A percentile compares a stretch with the other conserved stretches of the same genome.
Evolutionary conservation across 257 asterid species (phyloP).

Genomic region (Rubia yunnanensis): DNA sequence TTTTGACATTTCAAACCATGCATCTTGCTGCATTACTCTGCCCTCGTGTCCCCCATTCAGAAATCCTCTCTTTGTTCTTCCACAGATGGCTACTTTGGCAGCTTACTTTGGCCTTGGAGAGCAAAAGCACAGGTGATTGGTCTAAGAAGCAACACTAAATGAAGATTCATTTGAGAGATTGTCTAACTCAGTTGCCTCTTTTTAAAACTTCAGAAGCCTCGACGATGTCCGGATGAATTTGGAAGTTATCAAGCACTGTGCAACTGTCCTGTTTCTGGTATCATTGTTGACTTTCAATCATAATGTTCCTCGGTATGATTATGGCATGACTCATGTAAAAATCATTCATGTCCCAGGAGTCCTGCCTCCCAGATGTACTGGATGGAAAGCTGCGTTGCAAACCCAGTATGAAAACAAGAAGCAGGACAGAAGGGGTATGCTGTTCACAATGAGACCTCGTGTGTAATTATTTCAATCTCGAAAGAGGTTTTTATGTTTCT

Average conservation of each 20-base stretch:
- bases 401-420: constrained; percentile 59
- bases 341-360: constrained; percentile 39
- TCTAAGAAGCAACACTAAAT: neutral
- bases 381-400: constrained; percentile 29
- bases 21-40: too few species aligned
- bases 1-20: too few species aligned
- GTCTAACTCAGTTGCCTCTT: neutral
- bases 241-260: constrained; percentile 95
- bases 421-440: constrained; percentile 54
- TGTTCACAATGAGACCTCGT: neutral
- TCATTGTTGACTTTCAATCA: neutral
- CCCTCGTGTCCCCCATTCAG: too few species aligned
- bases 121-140: constrained; percentile 72
- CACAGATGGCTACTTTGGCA: constrained; percentile 91
- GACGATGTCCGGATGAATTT: constrained; percentile 89
- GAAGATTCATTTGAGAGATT: neutral
- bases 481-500: neutral
- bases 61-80: neutral
- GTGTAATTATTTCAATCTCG: neutral
- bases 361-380: constrained; percentile 54
- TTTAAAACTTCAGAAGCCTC: constrained; percentile 53
- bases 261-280: constrained; percentile 85
- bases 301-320: neutral
- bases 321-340: neutral
- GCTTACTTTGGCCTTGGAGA: constrained; percentile 82